These are phyloP conservation scores for Colletotrichum endophyticum DNA, from an alignment of 2,329 filamentous ascomycete species.

Conservation along the genomic window DNA sequence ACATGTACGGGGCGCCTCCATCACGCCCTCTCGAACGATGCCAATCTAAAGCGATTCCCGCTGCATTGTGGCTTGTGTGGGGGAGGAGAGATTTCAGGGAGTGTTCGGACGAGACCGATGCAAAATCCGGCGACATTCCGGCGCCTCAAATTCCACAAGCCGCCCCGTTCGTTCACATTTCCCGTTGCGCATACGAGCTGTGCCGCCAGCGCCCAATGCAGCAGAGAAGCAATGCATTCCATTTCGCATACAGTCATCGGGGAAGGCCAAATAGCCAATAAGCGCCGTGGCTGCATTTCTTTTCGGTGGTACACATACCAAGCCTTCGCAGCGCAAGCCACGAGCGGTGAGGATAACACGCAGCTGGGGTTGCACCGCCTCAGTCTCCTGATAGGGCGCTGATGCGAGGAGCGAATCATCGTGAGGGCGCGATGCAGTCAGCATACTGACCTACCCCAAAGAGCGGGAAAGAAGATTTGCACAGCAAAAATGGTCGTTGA, in stretches of 20 bases:
- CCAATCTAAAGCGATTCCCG: background rate
- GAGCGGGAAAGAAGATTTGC: background rate
- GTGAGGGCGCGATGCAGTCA: background rate
- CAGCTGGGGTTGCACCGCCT: slow-evolving; percentile 1
- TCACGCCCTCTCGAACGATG: background rate
- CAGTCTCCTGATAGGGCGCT: background rate
- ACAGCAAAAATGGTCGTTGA: background rate
- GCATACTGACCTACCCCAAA: background rate
- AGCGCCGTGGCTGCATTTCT: background rate
- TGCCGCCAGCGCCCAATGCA: background rate
- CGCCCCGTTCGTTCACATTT: background rate
- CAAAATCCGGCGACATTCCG: background rate
- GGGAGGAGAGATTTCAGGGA: background rate
- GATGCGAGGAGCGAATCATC: background rate
- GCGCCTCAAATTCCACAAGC: background rate
- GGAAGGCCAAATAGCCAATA: background rate
- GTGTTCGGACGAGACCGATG: background rate
- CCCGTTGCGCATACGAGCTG: background rate
- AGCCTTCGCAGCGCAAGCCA: background rate
- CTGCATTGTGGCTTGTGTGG: background rate
- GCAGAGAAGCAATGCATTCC: background rate
- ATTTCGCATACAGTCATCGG: background rate
- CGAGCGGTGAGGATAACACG: slow-evolving; percentile 14
- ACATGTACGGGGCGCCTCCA: background rate
- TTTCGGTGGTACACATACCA: background rate